These are phyloP conservation scores for Chaetomium olivaceum DNA, from an alignment of 2,329 filamentous ascomycete species.

Conservation along the genomic window DNA sequence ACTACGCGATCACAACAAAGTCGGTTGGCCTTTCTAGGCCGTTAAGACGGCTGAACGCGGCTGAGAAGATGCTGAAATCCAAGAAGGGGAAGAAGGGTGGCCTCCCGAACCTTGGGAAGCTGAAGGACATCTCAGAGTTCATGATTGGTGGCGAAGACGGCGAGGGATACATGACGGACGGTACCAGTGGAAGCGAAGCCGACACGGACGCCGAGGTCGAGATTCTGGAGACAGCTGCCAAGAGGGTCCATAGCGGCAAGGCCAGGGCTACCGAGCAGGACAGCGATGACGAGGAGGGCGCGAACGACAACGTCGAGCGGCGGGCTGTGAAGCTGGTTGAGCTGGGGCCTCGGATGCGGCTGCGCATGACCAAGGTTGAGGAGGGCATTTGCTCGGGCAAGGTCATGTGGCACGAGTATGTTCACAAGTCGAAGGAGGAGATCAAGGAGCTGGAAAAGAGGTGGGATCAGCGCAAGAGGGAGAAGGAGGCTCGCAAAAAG, in stretches of 20 bases:
- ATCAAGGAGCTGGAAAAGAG: slow-evolving; percentile 74
- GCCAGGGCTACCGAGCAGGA: slow-evolving; percentile 49
- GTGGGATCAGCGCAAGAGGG: slow-evolving; percentile 75
- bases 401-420: slow-evolving; percentile 96
- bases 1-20: slow-evolving; percentile 94
- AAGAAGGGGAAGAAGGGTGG: slow-evolving; percentile 65
- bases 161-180: slow-evolving; percentile 82
- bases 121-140: slow-evolving; percentile 93
- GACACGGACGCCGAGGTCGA: slow-evolving; percentile 97
- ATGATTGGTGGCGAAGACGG: slow-evolving; percentile 80
- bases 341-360: slow-evolving; percentile 82
- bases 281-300: slow-evolving; percentile 47
- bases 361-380: slow-evolving; percentile 93
- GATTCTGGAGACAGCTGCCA: slow-evolving; percentile 65
- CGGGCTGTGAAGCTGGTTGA: slow-evolving; percentile 90
- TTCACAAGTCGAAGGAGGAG: slow-evolving; percentile 80
- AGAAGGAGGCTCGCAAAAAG: slow-evolving; percentile 79
- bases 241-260: slow-evolving; percentile 58
- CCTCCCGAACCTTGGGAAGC: slow-evolving; percentile 84
- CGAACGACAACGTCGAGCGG: slow-evolving; percentile 68
- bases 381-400: slow-evolving; percentile 88
- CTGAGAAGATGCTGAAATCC: slow-evolving; percentile 71
- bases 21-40: slow-evolving; percentile 81
- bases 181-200: slow-evolving; percentile 81
- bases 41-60: slow-evolving; percentile 79